Base-by-base conservation (phyloP, 2,329 filamentous ascomycete genomes). In the Emmonsiellopsis sp. region DNA sequence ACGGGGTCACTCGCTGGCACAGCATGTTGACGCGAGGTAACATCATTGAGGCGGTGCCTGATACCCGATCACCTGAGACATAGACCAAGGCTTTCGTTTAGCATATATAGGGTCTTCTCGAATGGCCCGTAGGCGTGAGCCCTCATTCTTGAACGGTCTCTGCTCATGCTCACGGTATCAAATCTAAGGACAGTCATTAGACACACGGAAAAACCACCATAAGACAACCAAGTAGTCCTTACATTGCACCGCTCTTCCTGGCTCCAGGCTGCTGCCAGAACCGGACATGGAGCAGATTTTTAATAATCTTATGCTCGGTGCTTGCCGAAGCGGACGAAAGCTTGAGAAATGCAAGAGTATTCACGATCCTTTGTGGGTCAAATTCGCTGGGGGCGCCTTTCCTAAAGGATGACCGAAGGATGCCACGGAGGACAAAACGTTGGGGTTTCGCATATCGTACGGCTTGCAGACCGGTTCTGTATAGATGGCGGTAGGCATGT, bases 401-500 rank as follows among this genome's bases (percentile, higher is more conserved):
- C 53, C 73, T 69, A 63, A 76, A 77, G 30, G 72, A 61, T 7
- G 65, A 65, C 50, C 70, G 70, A 41, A 77, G 57, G 31, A 67
- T 70, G 50, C 74, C 67, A 50, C 74, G 75, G 15, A 82, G 64
- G 2, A 78, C 74, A 66, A 77, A 76, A 52, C 80, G 79, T 16
- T 76, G 74, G 9, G 82, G 82, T 47, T 73, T 76, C 1, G 81
- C 76, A 66, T 80, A 82, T 53, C 78, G 76, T 51, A 83, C 70
- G 3, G 79, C 79, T 51, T 75, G 74, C 16, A 84, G 68, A 7
- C 73, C 70, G 32, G 75, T 71, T 30, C 78, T 75, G 59, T 79
- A 80, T 42, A 85, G 70, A 52, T 77, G 73, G 55, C 82, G 78
- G 63, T 85, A 85, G 50, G 79, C 78, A 59, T 73, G 70, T 53